Percentiles rank a stretch among this genome's conserved stretches.
Conservation (phyloP, 805 yeast species). For the Scheffersomyces amazonensis region DNA sequence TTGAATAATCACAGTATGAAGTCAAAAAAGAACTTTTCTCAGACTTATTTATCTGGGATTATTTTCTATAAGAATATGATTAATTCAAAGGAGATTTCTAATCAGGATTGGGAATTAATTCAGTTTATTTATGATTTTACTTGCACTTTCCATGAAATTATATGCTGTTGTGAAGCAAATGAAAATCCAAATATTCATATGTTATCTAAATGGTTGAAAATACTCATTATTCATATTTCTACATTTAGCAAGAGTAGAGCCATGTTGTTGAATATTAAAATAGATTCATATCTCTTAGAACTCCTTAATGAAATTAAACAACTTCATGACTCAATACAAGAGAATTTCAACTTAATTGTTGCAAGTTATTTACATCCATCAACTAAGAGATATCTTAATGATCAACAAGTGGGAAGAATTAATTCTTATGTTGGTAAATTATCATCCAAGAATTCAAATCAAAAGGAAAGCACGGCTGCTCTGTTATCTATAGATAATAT, state of each 20-base stretch:
- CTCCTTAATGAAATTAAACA: conserved; percentile 6
- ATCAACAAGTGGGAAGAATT: conserved; percentile 10
- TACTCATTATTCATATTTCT: conserved; percentile 14
- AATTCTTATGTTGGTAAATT: conserved; percentile 9
- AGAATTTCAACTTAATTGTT: conserved; percentile 10
- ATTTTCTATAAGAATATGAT: conserved; percentile 9
- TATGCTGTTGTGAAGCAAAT: conserved; percentile 4
- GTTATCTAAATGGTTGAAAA: conserved; percentile 20
- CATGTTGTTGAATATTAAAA: background rate
- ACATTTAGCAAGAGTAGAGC: conserved; percentile 4
- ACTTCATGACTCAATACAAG: conserved; percentile 11
- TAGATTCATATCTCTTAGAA: conserved; percentile 6
- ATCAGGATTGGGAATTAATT: conserved; percentile 13
- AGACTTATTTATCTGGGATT: conserved; percentile 7
- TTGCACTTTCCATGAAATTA: conserved; percentile 10
- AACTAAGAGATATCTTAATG: conserved; percentile 17
- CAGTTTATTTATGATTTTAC: conserved; percentile 9
- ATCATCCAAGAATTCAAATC: background rate
- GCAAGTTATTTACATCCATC: conserved; percentile 22
- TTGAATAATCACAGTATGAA: conserved; percentile 4
- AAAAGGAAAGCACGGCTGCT: background rate
- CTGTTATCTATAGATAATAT: conserved; percentile 4
- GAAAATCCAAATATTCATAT: conserved; percentile 13
- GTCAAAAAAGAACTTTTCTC: conserved; percentile 7
- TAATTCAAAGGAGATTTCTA: conserved; percentile 1